These are phyloP conservation scores for Hamamelis virginiana DNA, from an alignment of 164 flowering plant genomes.

Conservation along the genomic window DNA sequence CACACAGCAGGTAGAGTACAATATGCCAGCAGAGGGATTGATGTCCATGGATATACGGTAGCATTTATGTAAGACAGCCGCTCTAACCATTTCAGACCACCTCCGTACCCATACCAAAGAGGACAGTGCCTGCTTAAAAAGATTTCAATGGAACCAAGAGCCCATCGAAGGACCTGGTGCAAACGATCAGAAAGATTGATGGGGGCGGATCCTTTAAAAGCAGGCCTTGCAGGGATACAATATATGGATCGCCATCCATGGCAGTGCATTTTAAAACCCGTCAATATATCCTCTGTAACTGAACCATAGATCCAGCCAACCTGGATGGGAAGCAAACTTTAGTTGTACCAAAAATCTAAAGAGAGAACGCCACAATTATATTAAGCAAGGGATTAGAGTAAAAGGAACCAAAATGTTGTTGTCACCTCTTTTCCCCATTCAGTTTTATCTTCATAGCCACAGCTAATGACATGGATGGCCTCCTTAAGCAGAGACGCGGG, in stretches of 20 bases:
- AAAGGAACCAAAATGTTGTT: background rate
- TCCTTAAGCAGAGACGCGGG: constrained; percentile 59
- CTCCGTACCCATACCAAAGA: constrained; percentile 69
- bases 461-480: constrained; percentile 77
- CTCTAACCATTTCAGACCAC: constrained; percentile 57
- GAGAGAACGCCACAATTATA: background rate
- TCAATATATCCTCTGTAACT: constrained; percentile 61
- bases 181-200: constrained; percentile 71
- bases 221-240: constrained; percentile 53
- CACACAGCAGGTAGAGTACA: constrained; percentile 72
- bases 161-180: constrained; percentile 66
- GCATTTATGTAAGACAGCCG: constrained; percentile 57
- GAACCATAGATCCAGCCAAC: constrained; percentile 73
- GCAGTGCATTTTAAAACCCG: constrained; percentile 72
- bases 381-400: background rate
- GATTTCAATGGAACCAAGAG: constrained; percentile 70
- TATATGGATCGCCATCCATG: constrained; percentile 72
- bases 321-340: constrained; percentile 18
- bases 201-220: constrained; percentile 65
- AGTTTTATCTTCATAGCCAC: constrained; percentile 73
- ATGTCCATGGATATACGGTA: constrained; percentile 56
- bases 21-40: constrained; percentile 60
- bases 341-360: background rate
- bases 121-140: constrained; percentile 70
- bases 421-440: constrained; percentile 80